Evolutionary conservation across 108 stramenopile species (phyloP), one percentile per base, ranked within the genome.

Genomic region (Stephanodiscus triporus): DNA sequence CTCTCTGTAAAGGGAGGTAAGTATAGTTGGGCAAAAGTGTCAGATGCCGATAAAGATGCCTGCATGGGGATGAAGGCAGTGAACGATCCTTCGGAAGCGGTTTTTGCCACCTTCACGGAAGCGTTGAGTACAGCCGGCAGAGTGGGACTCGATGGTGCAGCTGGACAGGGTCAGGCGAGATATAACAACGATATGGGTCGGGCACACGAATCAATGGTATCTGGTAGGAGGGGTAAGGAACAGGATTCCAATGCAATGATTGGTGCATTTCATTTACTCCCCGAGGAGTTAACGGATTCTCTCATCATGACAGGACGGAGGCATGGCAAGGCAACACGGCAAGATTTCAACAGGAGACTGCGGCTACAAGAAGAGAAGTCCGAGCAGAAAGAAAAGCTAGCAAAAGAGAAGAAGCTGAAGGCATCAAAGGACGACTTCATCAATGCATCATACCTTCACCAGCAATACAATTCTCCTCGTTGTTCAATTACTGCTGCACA

Each of bases 21-120:
- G 20, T 50, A 20, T n/a, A 68, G 67, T 38, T 36, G 40, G 19
- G 32, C 29, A 0, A 37, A 30, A 4, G 51, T 54, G 22, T 55
- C 53, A 22, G 50, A 37, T 10, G 34, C 6, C 0, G 4, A 50
- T 50, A 50, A 50, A 50, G 49, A 50, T n/a, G 49, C 49, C 20
- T 50, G 49, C 49, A 20, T 50, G 20, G 49, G 20, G 19, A 50
- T 20, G 49, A 50, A 20, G 20, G 49, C 49, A 20, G 20, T 7
- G 19, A 50, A 50, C 20, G 49, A 50, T 50, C 49, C 49, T 50
- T n/a, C 9, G 17, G 49, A 50, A 50, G 53, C 36, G 22, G 40
- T 42, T 16, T 69, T 69, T 57, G 51, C 68, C 4, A 42, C 40
- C 4, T 56, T 69, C 8, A 56, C 51, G 22, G 68, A 57, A 42